phyloP scores from a whole-genome alignment of 139 green algal species.

The Auxenochlorella pyrenoidosa region DNA sequence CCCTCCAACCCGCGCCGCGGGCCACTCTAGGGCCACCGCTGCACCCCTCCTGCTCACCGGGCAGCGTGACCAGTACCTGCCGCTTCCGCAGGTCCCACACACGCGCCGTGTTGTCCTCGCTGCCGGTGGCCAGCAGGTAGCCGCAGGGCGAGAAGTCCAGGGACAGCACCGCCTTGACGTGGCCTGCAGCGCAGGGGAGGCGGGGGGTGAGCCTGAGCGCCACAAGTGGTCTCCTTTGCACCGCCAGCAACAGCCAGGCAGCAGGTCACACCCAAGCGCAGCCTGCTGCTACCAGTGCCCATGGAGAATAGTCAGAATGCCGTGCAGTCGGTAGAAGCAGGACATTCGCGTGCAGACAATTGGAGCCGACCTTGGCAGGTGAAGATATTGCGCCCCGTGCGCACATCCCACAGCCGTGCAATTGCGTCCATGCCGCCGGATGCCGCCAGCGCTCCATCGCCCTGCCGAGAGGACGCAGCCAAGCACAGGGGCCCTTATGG shows the following conservation, averaged over 20 bases:
- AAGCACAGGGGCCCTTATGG: background rate
- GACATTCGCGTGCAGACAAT: too few relatives aligned
- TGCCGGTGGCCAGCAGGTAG: slow-evolving; percentile 79
- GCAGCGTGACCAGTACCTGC: slow-evolving; percentile 81
- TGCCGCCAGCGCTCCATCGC: slow-evolving; percentile 81
- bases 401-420: slow-evolving; percentile 91
- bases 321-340: too few relatives aligned
- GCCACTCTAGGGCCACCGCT: too few relatives aligned
- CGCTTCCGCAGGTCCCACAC: slow-evolving; percentile 93
- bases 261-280: background rate
- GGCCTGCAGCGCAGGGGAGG: slow-evolving; percentile 55
- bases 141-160: slow-evolving; percentile 93
- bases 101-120: slow-evolving; percentile 83
- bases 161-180: slow-evolving; percentile 89
- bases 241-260: too few relatives aligned
- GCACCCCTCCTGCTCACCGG: too few relatives aligned
- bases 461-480: background rate
- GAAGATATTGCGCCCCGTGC: slow-evolving; percentile 86
- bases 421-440: slow-evolving; percentile 85
- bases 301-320: background rate
- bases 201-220: background rate
- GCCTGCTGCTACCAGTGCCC: too few relatives aligned
- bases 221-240: too few relatives aligned
- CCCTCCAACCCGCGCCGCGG: too few relatives aligned
- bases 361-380: slow-evolving; percentile 56